These are phyloP conservation scores for Wickerhamomyces rabaulensis DNA, from an alignment of 805 yeast species.

Conservation along the genomic window DNA sequence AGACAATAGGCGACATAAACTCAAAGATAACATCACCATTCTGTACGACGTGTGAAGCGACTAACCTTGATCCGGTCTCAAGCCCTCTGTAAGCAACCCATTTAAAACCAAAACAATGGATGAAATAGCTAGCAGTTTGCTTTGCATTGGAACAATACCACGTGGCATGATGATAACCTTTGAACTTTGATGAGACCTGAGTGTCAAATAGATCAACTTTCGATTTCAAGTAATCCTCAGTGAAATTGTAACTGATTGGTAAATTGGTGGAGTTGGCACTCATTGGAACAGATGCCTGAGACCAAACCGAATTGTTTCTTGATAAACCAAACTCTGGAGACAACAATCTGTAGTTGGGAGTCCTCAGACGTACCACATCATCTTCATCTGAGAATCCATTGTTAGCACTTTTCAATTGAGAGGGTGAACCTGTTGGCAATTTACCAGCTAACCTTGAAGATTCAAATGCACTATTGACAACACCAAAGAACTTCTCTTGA, in stretches of 20 bases:
- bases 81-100: conserved; percentile 60
- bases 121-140: conserved; percentile 51
- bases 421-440: neutral
- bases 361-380: neutral
- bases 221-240: neutral
- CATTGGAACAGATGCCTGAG: neutral
- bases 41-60: conserved; percentile 54
- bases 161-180: conserved; percentile 60
- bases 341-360: neutral
- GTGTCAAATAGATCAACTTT: neutral
- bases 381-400: neutral
- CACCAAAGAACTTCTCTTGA: neutral
- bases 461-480: neutral
- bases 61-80: conserved; percentile 56
- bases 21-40: conserved; percentile 51
- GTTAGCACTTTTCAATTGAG: neutral
- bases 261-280: neutral
- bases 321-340: neutral
- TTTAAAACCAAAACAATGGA: conserved; percentile 55
- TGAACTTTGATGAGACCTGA: conserved; percentile 7
- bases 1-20: conserved; percentile 34
- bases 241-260: neutral
- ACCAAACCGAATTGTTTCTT: neutral
- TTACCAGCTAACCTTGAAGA: neutral
- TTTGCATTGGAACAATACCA: conserved; percentile 73